Base-by-base conservation (phyloP, 2,329 filamentous ascomycete species). In the Trichoderma koningiopsis region DNA sequence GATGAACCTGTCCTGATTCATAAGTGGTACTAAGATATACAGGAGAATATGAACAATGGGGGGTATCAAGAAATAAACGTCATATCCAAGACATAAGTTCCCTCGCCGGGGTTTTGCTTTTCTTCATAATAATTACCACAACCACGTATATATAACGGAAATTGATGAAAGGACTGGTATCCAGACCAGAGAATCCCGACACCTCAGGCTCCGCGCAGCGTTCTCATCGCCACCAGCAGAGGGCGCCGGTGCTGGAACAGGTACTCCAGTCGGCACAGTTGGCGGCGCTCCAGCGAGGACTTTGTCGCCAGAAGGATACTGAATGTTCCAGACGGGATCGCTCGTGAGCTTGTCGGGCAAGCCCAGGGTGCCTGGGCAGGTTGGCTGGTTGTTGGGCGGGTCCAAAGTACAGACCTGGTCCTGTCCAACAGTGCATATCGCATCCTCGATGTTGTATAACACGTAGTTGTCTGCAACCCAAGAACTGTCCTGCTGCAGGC, bases 381-480 rank as follows among this genome's bases (percentile, higher is more conserved):
- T 75, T 0, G 84, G 77, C 75, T 85, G 83, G 73, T 86, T 86
- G 61, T 70, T 72, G 0, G 80, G 81, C 76, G 80, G 82, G 66
- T 84, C 79, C 31, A 85, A 75, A 1, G 76, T 74, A 76, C 85
- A 86, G 53, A 72, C 71, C 76, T 87, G 84, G 70, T 86, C 80
- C 60, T 77, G 74, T 22, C 84, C 85, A 27, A 80, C 72, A 0
- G 81, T 81, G 73, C 85, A 86, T 35, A 83, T 75, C 0, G 82
- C 71, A 72, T 87, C 86, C 68, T 79, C 76, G 57, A 87, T 84
- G 74, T 88, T 88, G 76, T 82, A 86, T 16, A 86, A 75, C 1
- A 80, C 78, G 73, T 83, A 80, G 75, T 87, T 83, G 4, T 81
- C 69, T 27, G 78, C 83, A 13, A 87, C 83, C 83, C 83, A 87